These are phyloP conservation scores for Trichosporon ovoides DNA, from an alignment of 1,284 basidiomycete genomes.

Conservation along the genomic window DNA sequence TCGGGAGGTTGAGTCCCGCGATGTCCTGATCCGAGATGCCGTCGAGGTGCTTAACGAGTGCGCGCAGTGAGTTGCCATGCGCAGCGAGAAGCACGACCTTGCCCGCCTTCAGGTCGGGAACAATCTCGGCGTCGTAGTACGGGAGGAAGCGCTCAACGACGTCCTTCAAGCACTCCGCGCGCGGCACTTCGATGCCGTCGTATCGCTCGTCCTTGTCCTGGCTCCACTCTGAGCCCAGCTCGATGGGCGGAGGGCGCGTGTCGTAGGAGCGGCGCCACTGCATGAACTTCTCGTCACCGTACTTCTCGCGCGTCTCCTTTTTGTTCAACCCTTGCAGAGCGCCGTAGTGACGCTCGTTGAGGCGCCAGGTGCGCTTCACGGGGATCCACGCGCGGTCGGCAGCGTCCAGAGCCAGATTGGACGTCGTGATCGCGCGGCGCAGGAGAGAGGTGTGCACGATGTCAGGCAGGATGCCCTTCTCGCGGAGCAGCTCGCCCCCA, in stretches of 20 bases:
- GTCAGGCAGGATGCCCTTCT: background rate
- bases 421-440: constrained; percentile 8
- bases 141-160: constrained; percentile 9
- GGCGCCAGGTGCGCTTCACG: constrained; percentile 6
- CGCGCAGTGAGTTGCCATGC: constrained; percentile 11
- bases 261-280: constrained; percentile 9
- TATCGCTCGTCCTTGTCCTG: constrained; percentile 1
- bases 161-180: constrained; percentile 10
- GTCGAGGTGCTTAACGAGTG: constrained; percentile 11
- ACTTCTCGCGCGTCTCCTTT: constrained; percentile 4
- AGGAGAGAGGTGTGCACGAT: constrained; percentile 10
- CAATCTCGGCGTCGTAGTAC: background rate
- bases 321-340: constrained; percentile 11
- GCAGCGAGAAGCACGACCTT: constrained; percentile 4
- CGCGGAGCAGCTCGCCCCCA: constrained; percentile 9
- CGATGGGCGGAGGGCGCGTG: constrained; percentile 4
- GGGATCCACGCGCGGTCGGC: constrained; percentile 12
- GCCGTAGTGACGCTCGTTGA: constrained; percentile 11
- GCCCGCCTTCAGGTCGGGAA: constrained; percentile 2
- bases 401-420: constrained; percentile 5
- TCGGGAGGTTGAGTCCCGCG: constrained; percentile 8
- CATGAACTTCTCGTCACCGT: constrained; percentile 9
- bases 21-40: constrained; percentile 6
- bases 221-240: background rate
- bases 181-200: background rate